These are phyloP conservation scores for Sporobolomyces roseus DNA, from an alignment of 768 basidiomycete genomes.

Conservation along the genomic window DNA sequence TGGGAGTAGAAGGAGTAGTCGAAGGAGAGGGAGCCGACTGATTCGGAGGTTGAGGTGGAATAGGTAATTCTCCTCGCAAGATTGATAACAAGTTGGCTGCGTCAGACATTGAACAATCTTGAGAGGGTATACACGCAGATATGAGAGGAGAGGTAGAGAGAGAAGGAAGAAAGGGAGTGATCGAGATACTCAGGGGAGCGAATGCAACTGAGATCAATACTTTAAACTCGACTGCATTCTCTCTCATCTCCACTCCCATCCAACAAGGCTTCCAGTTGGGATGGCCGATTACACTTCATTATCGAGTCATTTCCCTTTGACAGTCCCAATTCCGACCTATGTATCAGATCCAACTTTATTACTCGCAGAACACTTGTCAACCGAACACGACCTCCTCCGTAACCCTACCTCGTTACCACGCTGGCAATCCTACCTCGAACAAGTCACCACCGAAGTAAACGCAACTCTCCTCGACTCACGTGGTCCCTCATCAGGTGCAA, in stretches of 20 bases:
- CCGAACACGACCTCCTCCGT: slow-evolving; percentile 88
- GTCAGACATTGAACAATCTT: background rate
- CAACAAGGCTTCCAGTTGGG: no score
- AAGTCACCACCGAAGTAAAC: slow-evolving; percentile 64
- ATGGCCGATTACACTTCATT: slow-evolving; percentile 45
- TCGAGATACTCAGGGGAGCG: no score
- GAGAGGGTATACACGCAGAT: background rate
- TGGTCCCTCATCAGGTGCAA: slow-evolving; percentile 31
- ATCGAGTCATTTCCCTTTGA: slow-evolving; percentile 69
- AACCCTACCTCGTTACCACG: slow-evolving; percentile 86
- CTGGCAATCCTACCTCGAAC: slow-evolving; percentile 84
- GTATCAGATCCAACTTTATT: slow-evolving; percentile 72
- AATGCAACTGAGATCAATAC: no score
- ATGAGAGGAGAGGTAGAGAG: background rate
- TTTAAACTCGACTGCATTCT: no score
- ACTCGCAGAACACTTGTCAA: slow-evolving; percentile 67
- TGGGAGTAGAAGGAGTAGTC: background rate
- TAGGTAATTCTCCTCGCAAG: slow-evolving; percentile 3
- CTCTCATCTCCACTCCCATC: no score
- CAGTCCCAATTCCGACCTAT: slow-evolving; percentile 77
- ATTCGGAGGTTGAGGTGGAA: background rate
- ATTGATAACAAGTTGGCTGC: slow-evolving; percentile 5
- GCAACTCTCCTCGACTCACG: slow-evolving; percentile 45
- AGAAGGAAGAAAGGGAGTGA: background rate
- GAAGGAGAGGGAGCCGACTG: background rate